These are phyloP conservation scores for Sutorius australiensis DNA, from an alignment of 768 basidiomycete species.

Conservation along the genomic window DNA sequence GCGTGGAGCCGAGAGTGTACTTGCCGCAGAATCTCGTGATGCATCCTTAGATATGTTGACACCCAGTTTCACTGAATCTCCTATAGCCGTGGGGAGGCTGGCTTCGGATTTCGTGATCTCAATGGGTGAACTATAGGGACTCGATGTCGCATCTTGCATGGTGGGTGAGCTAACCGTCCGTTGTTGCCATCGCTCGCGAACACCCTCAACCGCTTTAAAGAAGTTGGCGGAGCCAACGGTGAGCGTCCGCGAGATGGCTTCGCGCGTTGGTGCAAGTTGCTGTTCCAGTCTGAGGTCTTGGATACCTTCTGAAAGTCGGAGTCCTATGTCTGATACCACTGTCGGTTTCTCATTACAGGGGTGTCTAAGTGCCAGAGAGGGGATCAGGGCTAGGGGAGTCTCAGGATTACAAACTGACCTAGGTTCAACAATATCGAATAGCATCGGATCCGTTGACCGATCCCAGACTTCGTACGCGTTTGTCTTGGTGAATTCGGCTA, in stretches of 20 bases:
- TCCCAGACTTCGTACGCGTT: conserved; percentile 91
- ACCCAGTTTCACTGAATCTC: conserved; percentile 15
- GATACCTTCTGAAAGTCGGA: conserved; percentile 89
- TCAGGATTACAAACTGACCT: conserved; percentile 43
- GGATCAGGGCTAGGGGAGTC: conserved; percentile 1
- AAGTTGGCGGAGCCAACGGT: conserved; percentile 72
- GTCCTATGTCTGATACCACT: conserved; percentile 85
- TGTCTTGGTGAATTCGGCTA: conserved; percentile 83
- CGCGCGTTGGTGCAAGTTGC: conserved; percentile 88
- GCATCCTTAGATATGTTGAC: conserved; percentile 17
- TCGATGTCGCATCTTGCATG: conserved; percentile 20
- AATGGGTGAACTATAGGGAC: conserved; percentile 20
- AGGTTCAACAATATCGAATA: conserved; percentile 96
- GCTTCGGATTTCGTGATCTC: conserved; percentile 31
- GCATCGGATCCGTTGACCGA: conserved; percentile 78
- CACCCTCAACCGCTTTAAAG: conserved; percentile 88
- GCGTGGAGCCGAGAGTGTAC: conserved; percentile 12
- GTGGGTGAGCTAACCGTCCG: conserved; percentile 31
- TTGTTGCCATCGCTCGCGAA: conserved; percentile 68
- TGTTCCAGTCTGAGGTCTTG: conserved; percentile 92
- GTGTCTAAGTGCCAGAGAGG: conserved; percentile 50
- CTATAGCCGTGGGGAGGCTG: conserved; percentile 6
- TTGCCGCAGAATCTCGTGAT: conserved; percentile 26
- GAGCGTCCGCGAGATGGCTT: conserved; percentile 79
- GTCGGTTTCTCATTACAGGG: conserved; percentile 91